Percentiles rank a stretch among this genome's conserved stretches.
Conservation (phyloP, 495 filamentous ascomycete genomes). For the Aspergillus ostianus region DNA sequence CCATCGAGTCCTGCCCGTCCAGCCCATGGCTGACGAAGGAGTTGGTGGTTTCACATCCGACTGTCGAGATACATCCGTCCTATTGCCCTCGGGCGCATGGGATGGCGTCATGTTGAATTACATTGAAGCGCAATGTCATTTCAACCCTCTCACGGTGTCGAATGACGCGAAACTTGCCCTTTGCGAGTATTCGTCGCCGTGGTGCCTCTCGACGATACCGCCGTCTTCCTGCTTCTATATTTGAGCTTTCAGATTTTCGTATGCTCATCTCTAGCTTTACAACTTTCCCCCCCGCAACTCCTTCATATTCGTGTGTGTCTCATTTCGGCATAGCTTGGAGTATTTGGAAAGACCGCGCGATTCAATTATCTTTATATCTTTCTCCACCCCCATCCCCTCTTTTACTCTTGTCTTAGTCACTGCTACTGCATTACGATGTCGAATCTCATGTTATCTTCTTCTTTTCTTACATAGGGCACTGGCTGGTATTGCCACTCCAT, state of each 20-base stretch:
- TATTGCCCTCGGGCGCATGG: neutral
- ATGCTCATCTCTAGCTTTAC: constrained; percentile 10
- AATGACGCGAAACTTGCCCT: neutral
- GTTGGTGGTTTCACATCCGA: neutral
- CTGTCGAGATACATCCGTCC: neutral
- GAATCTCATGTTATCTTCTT: neutral
- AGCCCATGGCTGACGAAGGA: neutral
- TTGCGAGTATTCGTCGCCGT: neutral
- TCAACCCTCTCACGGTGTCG: neutral
- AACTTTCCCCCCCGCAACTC: constrained; percentile 5
- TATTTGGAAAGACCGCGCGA: constrained; percentile 43
- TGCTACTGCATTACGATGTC: neutral
- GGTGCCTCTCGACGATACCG: constrained; percentile 1
- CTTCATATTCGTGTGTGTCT: constrained; percentile 23
- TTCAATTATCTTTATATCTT: constrained; percentile 24
- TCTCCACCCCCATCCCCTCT: constrained; percentile 8
- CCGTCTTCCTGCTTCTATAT: constrained; percentile 4
- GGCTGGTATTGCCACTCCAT: neutral
- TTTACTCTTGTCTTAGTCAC: neutral
- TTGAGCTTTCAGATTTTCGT: constrained; percentile 7
- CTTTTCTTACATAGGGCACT: neutral
- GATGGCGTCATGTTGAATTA: neutral
- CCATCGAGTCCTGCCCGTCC: constrained; percentile 1
- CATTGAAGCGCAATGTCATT: neutral
- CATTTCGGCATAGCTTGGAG: constrained; percentile 46